Evolutionary conservation across 148 eudicot genomes (phyloP), one percentile per base, ranked within the genome.

Genomic region (Gaultheria prostrata): DNA sequence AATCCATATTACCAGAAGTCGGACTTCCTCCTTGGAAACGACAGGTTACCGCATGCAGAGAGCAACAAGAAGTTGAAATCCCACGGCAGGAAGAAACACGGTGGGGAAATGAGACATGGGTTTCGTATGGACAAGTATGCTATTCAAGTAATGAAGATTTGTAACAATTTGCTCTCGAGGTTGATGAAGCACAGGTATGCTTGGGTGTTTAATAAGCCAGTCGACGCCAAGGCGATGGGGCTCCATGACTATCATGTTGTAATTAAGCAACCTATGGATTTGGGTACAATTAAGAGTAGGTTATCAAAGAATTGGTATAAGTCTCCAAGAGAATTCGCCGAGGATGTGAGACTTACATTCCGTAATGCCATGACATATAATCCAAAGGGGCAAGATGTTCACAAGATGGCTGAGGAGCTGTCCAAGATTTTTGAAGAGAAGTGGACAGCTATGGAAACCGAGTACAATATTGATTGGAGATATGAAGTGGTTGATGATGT

Each of bases 1-100:
- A 95, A 97, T 82, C 95, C 89, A 80, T 89, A 54, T 50, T 94
- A 94, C 82, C 86, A 89, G 45, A 93, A 92, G 85, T 90, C 95
- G 0, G 98, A 94, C 78, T 94, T 95, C 53, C 87, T 97, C 56
- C 89, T 93, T 59, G 98, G 94, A 35, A 93, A 93, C 81, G 98
- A 93, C 5, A 90, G 87, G 82, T 86, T 94, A 39, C 99, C 95
- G 0, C 87, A 95, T 85, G 77, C 87, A 10, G 98, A 91, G 86
- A 97, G 89, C 85, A 88, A 90, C 84, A 91, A 84, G 84, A 92
- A 87, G 81, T 39, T 86, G 61, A 97, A 97, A 82, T 85, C 90
- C 13, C 80, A 76, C 35, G 86, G 87, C 79, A 86, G 88, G 86
- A 89, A 86, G 76, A 91, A 86, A 63, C 82, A 87, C 77, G 83